These are phyloP conservation scores for Trametes gibbosa DNA, from an alignment of 768 basidiomycete genomes.

Conservation along the genomic window DNA sequence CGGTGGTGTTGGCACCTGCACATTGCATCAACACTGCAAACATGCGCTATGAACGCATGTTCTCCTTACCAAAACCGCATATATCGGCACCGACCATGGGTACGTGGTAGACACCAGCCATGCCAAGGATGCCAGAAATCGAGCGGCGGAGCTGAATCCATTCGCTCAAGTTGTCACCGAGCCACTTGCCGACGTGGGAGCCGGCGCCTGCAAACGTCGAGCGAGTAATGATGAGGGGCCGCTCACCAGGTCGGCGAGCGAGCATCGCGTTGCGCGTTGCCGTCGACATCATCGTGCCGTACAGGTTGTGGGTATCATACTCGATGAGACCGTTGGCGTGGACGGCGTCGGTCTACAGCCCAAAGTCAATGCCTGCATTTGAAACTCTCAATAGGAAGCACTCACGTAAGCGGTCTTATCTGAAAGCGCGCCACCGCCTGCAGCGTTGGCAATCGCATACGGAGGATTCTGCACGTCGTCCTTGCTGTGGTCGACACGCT, in stretches of 20 bases:
- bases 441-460: conserved; percentile 59
- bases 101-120: conserved; percentile 61
- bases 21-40: not conserved
- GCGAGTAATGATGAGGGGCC: conserved; percentile 67
- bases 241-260: conserved; percentile 55
- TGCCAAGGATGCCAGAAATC: conserved; percentile 65
- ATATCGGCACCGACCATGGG: conserved; percentile 81
- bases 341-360: conserved; percentile 33
- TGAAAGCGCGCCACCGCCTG: conserved; percentile 44
- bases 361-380: not conserved
- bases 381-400: not conserved
- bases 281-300: conserved; percentile 69
- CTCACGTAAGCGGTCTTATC: conserved; percentile 54
- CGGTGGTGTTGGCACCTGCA: conserved; percentile 57
- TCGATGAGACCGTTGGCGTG: conserved; percentile 59
- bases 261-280: conserved; percentile 61
- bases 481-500: conserved; percentile 30
- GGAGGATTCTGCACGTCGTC: conserved; percentile 48
- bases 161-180: conserved; percentile 60
- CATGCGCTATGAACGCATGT: too few relatives aligned
- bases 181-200: conserved; percentile 67
- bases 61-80: conserved; percentile 62
- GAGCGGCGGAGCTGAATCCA: conserved; percentile 61
- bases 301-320: conserved; percentile 66
- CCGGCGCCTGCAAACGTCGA: conserved; percentile 74